Percentiles rank a stretch among this genome's conserved stretches.
These are phyloP conservation scores for Suhomyces bolitotheri DNA, from an alignment of 1,139 yeast genomes.

Conservation along the genomic window DNA sequence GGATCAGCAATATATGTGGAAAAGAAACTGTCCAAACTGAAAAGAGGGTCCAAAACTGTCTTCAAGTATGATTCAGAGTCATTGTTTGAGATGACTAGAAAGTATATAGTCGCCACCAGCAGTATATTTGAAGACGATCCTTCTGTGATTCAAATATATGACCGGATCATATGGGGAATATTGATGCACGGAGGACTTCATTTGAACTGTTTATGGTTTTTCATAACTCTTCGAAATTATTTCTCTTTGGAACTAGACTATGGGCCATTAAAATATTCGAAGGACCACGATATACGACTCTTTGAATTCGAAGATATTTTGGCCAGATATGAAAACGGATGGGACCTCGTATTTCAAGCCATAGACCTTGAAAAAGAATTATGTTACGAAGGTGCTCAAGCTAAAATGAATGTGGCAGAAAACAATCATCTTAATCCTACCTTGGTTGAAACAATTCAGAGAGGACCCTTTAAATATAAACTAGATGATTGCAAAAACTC, in stretches of 20 bases:
- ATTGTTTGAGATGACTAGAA: conserved; percentile 32
- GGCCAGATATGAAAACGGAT: conserved; percentile 22
- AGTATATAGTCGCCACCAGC: conserved; percentile 33
- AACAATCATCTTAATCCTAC: background rate
- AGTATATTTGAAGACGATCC: conserved; percentile 39
- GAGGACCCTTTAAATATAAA: background rate
- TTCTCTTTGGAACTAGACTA: conserved; percentile 24
- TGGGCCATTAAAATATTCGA: conserved; percentile 22
- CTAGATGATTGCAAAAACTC: conserved; percentile 4
- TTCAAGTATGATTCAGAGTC: conserved; percentile 21
- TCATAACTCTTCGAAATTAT: conserved; percentile 32
- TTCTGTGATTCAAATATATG: conserved; percentile 27
- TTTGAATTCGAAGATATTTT: conserved; percentile 16
- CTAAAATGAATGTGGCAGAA: background rate
- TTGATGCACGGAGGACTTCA: conserved; percentile 47
- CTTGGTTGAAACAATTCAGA: background rate
- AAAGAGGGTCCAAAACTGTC: conserved; percentile 15
- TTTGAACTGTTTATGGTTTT: conserved; percentile 42
- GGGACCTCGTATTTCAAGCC: conserved; percentile 23
- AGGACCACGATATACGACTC: conserved; percentile 17
- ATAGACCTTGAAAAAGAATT: conserved; percentile 15
- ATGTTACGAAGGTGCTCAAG: background rate
- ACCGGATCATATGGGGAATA: conserved; percentile 41
- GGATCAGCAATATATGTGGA: conserved; percentile 9
- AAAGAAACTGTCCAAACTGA: background rate